A percentile compares a stretch with the other conserved stretches of the same genome.
Conservation (phyloP, 306 rosid genomes). For the Purshia tridentata region DNA sequence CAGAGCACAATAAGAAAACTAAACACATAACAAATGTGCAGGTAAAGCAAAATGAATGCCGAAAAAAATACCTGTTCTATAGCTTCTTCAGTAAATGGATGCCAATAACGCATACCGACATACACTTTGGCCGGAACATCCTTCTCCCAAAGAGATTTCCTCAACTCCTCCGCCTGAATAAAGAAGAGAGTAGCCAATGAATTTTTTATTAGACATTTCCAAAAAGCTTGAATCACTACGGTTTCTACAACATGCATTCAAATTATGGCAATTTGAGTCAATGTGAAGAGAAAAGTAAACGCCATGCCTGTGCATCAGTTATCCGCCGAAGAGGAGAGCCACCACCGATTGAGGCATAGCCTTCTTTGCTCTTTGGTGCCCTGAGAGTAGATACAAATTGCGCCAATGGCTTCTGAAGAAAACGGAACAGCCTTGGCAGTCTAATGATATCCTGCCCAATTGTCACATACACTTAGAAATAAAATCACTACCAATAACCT, state of each 20-base stretch:
- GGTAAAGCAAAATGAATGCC: constrained; percentile 9
- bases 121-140: constrained; percentile 76
- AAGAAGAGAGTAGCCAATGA: constrained; percentile 10
- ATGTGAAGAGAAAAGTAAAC: neutral
- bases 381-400: constrained; percentile 76
- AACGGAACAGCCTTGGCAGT: constrained; percentile 79
- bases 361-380: constrained; percentile 96
- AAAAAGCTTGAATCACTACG: constrained; percentile 13
- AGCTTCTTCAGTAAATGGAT: constrained; percentile 92
- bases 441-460: constrained; percentile 81
- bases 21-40: neutral
- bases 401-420: constrained; percentile 95
- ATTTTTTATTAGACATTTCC: constrained; percentile 7
- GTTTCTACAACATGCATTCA: neutral
- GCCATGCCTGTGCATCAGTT: constrained; percentile 86
- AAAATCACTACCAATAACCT: too few species aligned
- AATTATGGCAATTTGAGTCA: neutral
- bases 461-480: neutral
- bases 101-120: constrained; percentile 99
- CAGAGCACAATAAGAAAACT: neutral
- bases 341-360: constrained; percentile 96
- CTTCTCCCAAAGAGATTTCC: constrained; percentile 65
- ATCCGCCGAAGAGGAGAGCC: constrained; percentile 93
- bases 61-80: constrained; percentile 60
- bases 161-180: constrained; percentile 69